Conservation (phyloP, 345 rosid genomes). For the Cochlearia excelsa region DNA sequence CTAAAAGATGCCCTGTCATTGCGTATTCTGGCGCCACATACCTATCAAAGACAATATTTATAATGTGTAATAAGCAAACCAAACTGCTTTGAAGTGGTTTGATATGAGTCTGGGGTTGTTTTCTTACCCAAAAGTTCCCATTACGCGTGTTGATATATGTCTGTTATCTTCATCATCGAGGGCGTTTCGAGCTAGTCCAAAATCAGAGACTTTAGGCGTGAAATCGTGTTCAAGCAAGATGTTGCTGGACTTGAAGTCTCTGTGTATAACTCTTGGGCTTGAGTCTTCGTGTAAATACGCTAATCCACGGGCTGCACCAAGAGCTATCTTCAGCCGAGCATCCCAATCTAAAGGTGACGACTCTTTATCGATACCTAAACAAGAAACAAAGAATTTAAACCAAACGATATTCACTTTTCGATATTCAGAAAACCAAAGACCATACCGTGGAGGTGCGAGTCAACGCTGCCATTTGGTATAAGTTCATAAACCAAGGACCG, state of each 20-base stretch:
- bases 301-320: constrained; percentile 93
- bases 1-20: constrained; percentile 97
- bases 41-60: constrained; percentile 35
- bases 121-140: constrained; percentile 95
- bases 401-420: not conserved
- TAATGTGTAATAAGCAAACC: constrained; percentile 10
- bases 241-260: constrained; percentile 97
- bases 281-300: constrained; percentile 98
- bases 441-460: constrained; percentile 91
- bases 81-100: not conserved
- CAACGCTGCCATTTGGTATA: constrained; percentile 93
- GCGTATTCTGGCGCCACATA: constrained; percentile 98
- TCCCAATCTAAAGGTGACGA: constrained; percentile 82
- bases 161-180: constrained; percentile 73
- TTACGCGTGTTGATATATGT: constrained; percentile 93
- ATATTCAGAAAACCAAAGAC: constrained; percentile 5
- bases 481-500: constrained; percentile 94
- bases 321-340: constrained; percentile 86
- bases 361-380: constrained; percentile 67
- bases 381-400: constrained; percentile 12
- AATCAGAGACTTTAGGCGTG: constrained; percentile 92
- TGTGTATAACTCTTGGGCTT: constrained; percentile 88
- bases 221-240: constrained; percentile 88
- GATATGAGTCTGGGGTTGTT: not conserved
- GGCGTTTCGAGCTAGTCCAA: constrained; percentile 93